Evolutionary conservation across 1,284 basidiomycete species (phyloP).

Genomic region (Ustilago shanxiensis): DNA sequence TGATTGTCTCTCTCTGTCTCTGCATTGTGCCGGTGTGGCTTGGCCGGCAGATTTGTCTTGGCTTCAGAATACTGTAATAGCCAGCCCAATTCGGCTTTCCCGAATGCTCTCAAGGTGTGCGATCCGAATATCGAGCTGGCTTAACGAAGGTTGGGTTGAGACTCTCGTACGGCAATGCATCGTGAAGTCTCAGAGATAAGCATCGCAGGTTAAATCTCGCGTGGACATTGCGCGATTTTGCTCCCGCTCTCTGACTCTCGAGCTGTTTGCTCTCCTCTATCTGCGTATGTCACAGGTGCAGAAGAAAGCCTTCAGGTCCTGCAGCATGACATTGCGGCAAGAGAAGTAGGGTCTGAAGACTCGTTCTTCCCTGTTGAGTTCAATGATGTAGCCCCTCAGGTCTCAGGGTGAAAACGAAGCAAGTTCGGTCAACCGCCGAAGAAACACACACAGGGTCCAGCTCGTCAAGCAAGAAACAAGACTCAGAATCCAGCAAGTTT

Average conservation of each 20-base stretch:
- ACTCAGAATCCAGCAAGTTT: constrained; percentile 9
- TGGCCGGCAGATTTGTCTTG: background rate
- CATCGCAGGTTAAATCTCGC: constrained; percentile 1
- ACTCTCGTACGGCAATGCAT: background rate
- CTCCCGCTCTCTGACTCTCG: background rate
- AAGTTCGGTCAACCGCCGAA: background rate
- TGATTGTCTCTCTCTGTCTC: no score
- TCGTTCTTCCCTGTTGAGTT: background rate
- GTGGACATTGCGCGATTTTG: background rate
- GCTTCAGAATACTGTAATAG: no score
- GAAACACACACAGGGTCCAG: constrained; percentile 19
- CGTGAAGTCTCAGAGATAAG: background rate
- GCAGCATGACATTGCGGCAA: background rate
- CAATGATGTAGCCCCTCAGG: background rate
- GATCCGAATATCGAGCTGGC: background rate
- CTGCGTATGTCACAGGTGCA: no score
- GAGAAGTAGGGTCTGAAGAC: background rate
- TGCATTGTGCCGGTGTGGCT: background rate
- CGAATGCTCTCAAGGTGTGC: background rate
- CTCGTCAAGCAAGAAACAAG: constrained; percentile 21
- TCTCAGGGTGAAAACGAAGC: background rate
- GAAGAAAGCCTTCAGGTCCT: no score
- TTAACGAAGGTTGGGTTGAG: background rate
- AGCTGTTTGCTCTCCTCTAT: no score
- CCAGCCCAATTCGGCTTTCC: background rate